A percentile compares a stretch with the other conserved stretches of the same genome.
Evolutionary conservation across 352 stramenopile genomes (phyloP).

Genomic region (Globisporangium takayamanum): DNA sequence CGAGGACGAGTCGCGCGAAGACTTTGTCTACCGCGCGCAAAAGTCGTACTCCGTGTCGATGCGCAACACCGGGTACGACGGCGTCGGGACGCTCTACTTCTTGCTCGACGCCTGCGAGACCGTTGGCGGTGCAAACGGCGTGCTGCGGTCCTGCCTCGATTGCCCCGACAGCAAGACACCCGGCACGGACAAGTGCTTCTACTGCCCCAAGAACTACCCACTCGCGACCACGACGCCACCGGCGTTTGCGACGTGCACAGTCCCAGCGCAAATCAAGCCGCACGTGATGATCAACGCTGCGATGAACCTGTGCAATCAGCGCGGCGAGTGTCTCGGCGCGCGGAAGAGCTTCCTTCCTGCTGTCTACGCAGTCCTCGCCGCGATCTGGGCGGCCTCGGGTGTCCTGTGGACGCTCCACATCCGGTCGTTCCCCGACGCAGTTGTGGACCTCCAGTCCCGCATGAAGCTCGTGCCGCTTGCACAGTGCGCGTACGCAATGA

Average conservation of each 20-base stretch:
- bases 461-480: conserved; percentile 47
- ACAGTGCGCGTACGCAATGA: conserved; percentile 21
- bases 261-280: conserved; percentile 28
- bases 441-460: conserved; percentile 44
- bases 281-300: conserved; percentile 29
- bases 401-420: conserved; percentile 53
- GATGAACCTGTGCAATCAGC: conserved; percentile 47
- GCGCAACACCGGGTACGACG: conserved; percentile 2
- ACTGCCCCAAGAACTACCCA: conserved; percentile 34
- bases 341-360: conserved; percentile 13
- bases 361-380: conserved; percentile 29
- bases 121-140: conserved; percentile 27
- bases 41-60: conserved; percentile 17
- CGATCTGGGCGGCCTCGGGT: conserved; percentile 26
- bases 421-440: conserved; percentile 31
- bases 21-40: conserved; percentile 32
- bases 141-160: conserved; percentile 44
- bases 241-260: conserved; percentile 19
- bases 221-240: conserved; percentile 9
- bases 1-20: conserved; percentile 23
- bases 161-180: conserved; percentile 9
- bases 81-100: conserved; percentile 26
- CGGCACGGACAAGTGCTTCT: conserved; percentile 27
- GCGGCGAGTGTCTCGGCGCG: conserved; percentile 30
- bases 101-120: conserved; percentile 56